phyloP scores from a whole-genome alignment of 1,284 basidiomycete species.

The Ustilago cynodontis region DNA sequence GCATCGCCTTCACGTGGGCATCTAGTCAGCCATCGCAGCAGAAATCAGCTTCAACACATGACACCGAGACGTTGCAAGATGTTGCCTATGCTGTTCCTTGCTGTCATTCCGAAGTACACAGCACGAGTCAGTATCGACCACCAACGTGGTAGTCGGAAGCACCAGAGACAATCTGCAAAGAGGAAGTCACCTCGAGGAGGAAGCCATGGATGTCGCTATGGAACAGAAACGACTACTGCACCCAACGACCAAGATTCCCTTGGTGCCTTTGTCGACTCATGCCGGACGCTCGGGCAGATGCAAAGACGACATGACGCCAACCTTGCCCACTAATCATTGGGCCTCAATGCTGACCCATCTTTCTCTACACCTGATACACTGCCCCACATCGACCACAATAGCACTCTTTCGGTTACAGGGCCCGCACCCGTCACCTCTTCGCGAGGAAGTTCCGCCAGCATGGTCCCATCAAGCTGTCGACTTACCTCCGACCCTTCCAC shows the following conservation, averaged over 20 bases:
- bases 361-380: neutral
- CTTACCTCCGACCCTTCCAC: constrained; percentile 91
- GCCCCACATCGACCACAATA: constrained; percentile 71
- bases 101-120: no score
- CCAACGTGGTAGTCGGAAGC: neutral
- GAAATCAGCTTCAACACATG: neutral
- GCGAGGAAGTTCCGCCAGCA: constrained; percentile 77
- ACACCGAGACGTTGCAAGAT: neutral
- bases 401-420: constrained; percentile 99
- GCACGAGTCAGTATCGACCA: neutral
- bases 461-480: constrained; percentile 90
- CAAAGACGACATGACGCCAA: constrained; percentile 15
- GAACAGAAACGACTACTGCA: no score
- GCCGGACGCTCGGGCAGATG: constrained; percentile 7
- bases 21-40: neutral
- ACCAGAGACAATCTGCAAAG: no score
- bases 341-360: constrained; percentile 21
- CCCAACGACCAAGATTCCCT: no score
- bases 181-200: no score
- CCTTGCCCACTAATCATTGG: neutral
- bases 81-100: neutral
- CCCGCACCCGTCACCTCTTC: constrained; percentile 99
- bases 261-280: no score
- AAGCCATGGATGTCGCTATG: neutral
- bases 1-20: neutral